phyloP scores from a whole-genome alignment of 2,329 filamentous ascomycete genomes.

The Diaporthe capsici region DNA sequence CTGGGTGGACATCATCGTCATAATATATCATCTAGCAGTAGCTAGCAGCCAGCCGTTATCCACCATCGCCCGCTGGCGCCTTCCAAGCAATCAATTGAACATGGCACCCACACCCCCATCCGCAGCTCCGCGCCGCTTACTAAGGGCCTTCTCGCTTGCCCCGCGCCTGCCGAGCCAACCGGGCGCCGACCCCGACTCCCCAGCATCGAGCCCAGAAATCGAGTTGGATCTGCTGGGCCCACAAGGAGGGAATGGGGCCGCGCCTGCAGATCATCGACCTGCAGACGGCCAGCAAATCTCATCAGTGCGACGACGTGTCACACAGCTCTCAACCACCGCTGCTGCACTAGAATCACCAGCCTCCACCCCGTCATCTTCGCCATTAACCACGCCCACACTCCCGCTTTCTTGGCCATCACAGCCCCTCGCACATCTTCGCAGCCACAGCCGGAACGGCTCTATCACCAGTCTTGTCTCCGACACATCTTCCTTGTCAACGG shows the following conservation, averaged over 20 bases:
- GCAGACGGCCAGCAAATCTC: conserved; percentile 25
- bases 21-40: neutral
- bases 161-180: conserved; percentile 29
- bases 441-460: conserved; percentile 22
- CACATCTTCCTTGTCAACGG: conserved; percentile 25
- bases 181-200: conserved; percentile 1
- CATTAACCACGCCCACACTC: neutral
- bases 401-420: conserved; percentile 16
- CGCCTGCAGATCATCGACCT: conserved; percentile 22
- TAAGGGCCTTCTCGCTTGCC: conserved; percentile 25
- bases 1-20: neutral
- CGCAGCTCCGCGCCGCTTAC: conserved; percentile 31
- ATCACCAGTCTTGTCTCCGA: conserved; percentile 32
- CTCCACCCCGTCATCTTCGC: conserved; percentile 33
- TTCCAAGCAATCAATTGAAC: neutral
- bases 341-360: conserved; percentile 9
- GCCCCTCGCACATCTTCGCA: neutral
- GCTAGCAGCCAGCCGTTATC: neutral
- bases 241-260: conserved; percentile 11
- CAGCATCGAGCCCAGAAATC: conserved; percentile 12
- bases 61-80: neutral
- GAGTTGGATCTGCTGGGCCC: conserved; percentile 37
- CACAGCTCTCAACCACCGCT: conserved; percentile 19
- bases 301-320: conserved; percentile 27
- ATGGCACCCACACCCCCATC: neutral